Percentiles rank a stretch among this genome's conserved stretches.
Evolutionary conservation across 148 eudicot genomes (phyloP).

Genomic region (Nepenthes mirabilis): DNA sequence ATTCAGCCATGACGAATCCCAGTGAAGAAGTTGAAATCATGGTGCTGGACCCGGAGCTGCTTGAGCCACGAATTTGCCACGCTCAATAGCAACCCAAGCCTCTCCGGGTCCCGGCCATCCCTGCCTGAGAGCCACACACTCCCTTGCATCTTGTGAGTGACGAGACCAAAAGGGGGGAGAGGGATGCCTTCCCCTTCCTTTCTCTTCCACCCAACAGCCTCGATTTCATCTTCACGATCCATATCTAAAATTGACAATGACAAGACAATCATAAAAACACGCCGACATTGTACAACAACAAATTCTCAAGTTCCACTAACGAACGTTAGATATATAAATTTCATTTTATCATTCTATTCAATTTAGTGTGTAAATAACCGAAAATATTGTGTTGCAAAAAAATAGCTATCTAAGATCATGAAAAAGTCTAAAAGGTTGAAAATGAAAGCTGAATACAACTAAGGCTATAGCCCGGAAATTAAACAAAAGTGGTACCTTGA

Average conservation of each 20-base stretch:
- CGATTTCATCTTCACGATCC: slow-evolving; percentile 51
- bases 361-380: too few species aligned
- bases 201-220: slow-evolving; percentile 26
- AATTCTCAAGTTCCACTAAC: too few species aligned
- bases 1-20: slow-evolving; percentile 55
- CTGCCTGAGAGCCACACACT: slow-evolving; percentile 52
- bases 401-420: background rate
- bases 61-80: slow-evolving; percentile 98
- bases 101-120: slow-evolving; percentile 59
- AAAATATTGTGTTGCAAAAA: background rate
- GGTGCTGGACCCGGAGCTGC: slow-evolving; percentile 83
- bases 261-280: slow-evolving; percentile 7
- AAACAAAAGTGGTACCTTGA: slow-evolving; percentile 44
- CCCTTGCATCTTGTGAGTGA: slow-evolving; percentile 95
- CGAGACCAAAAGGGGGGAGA: slow-evolving; percentile 75
- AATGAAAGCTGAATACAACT: background rate
- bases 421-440: background rate
- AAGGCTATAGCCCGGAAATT: background rate
- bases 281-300: slow-evolving; percentile 25
- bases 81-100: slow-evolving; percentile 52
- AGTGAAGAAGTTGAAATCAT: slow-evolving; percentile 80
- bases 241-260: slow-evolving; percentile 75
- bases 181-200: slow-evolving; percentile 65
- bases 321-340: too few species aligned
- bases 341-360: too few species aligned